phyloP scores from a whole-genome alignment of 179 eudicot species.

The Actinidia arguta region DNA sequence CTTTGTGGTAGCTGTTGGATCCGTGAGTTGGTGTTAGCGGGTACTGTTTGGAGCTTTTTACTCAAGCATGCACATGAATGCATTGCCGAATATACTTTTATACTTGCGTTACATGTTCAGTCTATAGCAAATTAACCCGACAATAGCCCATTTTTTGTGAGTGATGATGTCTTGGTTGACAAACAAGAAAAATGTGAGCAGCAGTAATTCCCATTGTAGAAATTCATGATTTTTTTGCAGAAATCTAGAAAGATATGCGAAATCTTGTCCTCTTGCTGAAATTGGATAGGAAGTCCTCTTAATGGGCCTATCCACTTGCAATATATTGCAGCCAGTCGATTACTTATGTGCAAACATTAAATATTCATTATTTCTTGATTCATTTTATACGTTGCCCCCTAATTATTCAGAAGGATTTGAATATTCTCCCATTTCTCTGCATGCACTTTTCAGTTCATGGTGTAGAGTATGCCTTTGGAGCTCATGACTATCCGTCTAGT shows the following conservation, averaged over 20 bases:
- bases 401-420: background rate
- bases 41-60: no score
- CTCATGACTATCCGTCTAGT: conserved; percentile 92
- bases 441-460: conserved; percentile 77
- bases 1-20: no score
- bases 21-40: no score
- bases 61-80: no score
- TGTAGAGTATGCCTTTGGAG: conserved; percentile 96
- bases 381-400: background rate
- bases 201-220: no score
- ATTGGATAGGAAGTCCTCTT: background rate
- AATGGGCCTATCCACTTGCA: background rate
- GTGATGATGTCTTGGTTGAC: no score
- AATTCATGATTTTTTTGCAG: background rate
- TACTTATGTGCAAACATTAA: background rate
- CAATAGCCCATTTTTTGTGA: no score
- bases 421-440: background rate
- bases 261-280: background rate
- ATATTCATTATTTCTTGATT: background rate
- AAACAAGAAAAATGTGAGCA: no score
- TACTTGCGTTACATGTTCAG: no score
- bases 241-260: background rate
- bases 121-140: no score
- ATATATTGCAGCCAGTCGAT: background rate
- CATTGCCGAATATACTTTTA: no score